Evolutionary conservation across 495 filamentous ascomycete genomes (phyloP).

Genomic region (Aspergillus campestris): DNA sequence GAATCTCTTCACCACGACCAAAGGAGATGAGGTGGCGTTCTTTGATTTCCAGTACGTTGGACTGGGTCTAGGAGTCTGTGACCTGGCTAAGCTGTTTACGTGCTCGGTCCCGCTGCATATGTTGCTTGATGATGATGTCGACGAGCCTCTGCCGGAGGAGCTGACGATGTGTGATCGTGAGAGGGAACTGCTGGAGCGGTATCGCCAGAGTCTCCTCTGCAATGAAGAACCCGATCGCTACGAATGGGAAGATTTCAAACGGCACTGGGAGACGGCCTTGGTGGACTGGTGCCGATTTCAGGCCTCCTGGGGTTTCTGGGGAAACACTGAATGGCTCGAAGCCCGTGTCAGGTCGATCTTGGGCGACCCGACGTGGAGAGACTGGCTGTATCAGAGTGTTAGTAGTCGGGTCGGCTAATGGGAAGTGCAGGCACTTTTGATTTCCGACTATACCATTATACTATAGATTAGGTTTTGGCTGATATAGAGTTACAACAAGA

Average conservation of each 20-base stretch:
- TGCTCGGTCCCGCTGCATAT: conserved; percentile 28
- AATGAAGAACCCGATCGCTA: conserved; percentile 10
- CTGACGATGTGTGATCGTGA: conserved; percentile 24
- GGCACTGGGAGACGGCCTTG: conserved; percentile 33
- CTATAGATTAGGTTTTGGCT: too few relatives aligned
- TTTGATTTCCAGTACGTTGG: conserved; percentile 37
- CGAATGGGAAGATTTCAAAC: conserved; percentile 19
- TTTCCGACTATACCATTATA: too few relatives aligned
- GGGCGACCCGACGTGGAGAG: conserved; percentile 20
- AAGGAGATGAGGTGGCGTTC: conserved; percentile 26
- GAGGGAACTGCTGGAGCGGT: conserved; percentile 18
- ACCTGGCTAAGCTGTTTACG: conserved; percentile 34
- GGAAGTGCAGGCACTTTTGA: too few relatives aligned
- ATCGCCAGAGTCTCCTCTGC: conserved; percentile 13
- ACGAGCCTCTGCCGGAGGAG: conserved; percentile 17
- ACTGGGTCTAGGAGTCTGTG: conserved; percentile 30
- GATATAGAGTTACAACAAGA: too few relatives aligned
- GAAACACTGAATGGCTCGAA: conserved; percentile 34
- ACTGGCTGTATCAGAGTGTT: conserved; percentile 18
- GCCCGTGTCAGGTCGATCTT: conserved; percentile 30
- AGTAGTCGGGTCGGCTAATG: background rate
- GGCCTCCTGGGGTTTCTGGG: conserved; percentile 37
- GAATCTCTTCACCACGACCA: conserved; percentile 30
- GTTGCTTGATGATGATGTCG: conserved; percentile 18
- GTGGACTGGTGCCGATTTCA: conserved; percentile 37